phyloP scores from a whole-genome alignment of 306 rosid species.

The Glycine latifolia region DNA sequence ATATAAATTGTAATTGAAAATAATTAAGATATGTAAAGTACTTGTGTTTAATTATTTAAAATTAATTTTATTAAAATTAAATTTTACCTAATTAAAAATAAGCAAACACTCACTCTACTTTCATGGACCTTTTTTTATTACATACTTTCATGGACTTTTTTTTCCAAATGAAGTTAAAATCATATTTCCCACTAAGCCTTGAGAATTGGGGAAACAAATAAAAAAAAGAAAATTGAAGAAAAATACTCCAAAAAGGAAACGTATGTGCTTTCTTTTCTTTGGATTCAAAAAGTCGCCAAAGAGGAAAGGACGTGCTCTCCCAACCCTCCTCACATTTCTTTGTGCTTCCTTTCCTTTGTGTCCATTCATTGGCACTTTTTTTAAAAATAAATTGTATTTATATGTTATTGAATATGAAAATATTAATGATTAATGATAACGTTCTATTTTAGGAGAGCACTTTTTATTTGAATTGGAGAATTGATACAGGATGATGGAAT shows the following conservation, averaged over 20 bases:
- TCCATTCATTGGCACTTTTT: neutral
- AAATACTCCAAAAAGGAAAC: neutral
- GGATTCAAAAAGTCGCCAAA: neutral
- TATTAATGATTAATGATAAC: neutral
- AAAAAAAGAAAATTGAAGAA: neutral
- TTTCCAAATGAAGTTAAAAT: neutral
- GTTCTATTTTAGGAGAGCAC: neutral
- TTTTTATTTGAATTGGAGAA: neutral
- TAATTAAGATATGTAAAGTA: too few species aligned
- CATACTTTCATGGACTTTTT: neutral
- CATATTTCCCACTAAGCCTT: neutral
- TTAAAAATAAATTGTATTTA: too few species aligned
- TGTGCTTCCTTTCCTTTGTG: too few species aligned
- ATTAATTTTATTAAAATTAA: neutral
- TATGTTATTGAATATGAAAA: neutral
- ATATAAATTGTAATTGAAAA: neutral
- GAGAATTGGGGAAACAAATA: neutral
- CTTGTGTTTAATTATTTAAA: neutral
- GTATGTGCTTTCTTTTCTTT: neutral
- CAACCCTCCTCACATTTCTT: too few species aligned
- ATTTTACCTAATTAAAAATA: neutral
- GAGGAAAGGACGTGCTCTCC: neutral
- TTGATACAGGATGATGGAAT: too few species aligned
- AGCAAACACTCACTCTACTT: neutral
- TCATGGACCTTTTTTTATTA: neutral